Evolutionary conservation across 495 filamentous ascomycete genomes (phyloP), one percentile per base, ranked within the genome.

Genomic region (Letharia columbiana): DNA sequence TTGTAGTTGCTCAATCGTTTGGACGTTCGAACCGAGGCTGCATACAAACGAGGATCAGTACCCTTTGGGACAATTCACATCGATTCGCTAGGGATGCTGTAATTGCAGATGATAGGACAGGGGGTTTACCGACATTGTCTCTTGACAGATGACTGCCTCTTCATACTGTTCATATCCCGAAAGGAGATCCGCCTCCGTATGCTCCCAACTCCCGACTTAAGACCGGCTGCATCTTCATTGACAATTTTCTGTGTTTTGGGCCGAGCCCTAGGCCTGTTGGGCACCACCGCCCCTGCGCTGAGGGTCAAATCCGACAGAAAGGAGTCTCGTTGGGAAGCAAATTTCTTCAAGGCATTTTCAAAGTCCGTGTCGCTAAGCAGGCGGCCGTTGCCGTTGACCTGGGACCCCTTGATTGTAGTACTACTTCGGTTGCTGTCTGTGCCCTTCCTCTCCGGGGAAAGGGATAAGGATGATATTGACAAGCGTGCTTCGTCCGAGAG

Each of bases 1-100:
- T 98, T 98, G 75, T 98, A 98, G 72, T 96, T 96, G 73, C 93
- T 97, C 50, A 98, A 78, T 70, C 94, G 82, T 79, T 87, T 91
- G 35, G 92, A 89, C 3, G 91, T 96, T 66, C 93, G 86, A 68
- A 96, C 82, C 40, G 94, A 98, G 73, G 91, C 92, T 95, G 60
- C 6, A 39, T 23, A 47, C 49, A 64, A 39, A 31, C 15, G 10
- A 37, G 28, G 66, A 61, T 63, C 60, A 65, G n/a, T 18, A 45
- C 35, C 12, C 6, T 42, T 65, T 2, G 31, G 4, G 12, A 35
- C 52, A 17, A 17, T 33, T 9, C 3, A 57, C 31, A 57, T 37
- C 15, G 8, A 37, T 18, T n/a, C 20, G 31, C 54, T 7, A 57
- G 33, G 15, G 42, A 35, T n/a, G 28, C 17, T 50, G 35, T 20